A percentile compares a stretch with the other conserved stretches of the same genome.
These are phyloP conservation scores for Phlyctochytrium planicorne DNA, from an alignment of 192 early-diverging fungal genomes.

Conservation along the genomic window DNA sequence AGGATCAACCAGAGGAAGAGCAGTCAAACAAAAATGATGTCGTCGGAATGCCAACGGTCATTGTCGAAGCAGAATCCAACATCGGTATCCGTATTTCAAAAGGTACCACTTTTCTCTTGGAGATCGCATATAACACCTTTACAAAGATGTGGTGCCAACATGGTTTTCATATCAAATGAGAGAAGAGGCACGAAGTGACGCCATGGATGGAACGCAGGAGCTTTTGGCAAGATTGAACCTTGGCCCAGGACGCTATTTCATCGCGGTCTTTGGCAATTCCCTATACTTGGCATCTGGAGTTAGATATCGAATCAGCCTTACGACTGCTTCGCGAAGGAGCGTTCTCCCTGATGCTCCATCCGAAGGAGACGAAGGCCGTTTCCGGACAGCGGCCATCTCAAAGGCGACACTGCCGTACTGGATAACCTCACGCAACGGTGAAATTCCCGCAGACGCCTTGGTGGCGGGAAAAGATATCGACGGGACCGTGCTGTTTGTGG, in stretches of 20 bases:
- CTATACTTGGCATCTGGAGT: background rate
- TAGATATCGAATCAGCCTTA: background rate
- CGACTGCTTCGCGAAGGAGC: background rate
- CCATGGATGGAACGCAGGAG: background rate
- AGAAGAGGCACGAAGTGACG: background rate
- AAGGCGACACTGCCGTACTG: background rate
- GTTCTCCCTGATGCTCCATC: background rate
- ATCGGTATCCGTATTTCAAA: constrained; percentile 4
- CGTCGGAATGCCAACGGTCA: background rate
- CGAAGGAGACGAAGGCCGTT: background rate
- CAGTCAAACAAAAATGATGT: background rate
- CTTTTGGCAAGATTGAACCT: background rate
- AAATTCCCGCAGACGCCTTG: background rate
- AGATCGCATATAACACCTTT: too few species aligned
- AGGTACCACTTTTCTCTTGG: too few species aligned
- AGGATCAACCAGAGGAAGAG: background rate
- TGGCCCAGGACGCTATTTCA: background rate
- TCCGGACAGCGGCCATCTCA: background rate
- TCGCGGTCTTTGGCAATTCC: constrained; percentile 1
- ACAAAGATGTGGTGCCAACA: background rate
- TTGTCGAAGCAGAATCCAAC: background rate
- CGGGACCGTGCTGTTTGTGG: background rate
- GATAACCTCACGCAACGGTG: background rate
- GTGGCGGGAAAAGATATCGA: background rate
- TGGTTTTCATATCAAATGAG: background rate